Conservation (phyloP, 2,329 filamentous ascomycete species). For the Sclerotinia subarctica region DNA sequence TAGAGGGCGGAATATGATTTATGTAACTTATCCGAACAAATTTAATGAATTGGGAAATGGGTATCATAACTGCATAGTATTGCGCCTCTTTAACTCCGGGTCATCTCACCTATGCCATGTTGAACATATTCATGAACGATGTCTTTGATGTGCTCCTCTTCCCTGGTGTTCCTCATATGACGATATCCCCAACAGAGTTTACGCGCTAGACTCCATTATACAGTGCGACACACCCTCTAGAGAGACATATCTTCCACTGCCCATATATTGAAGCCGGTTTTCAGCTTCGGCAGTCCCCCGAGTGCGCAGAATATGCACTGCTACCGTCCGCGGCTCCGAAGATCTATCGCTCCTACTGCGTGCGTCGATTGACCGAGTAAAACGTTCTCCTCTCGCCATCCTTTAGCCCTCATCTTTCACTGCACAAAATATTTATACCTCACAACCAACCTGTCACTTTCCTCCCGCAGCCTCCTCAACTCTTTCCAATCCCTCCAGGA, state of each 20-base stretch:
- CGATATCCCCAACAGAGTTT: neutral
- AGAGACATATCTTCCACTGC: neutral
- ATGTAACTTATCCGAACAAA: constrained; percentile 3
- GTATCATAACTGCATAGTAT: constrained; percentile 30
- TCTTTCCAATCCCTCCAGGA: constrained; percentile 62
- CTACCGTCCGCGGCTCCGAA: too few species aligned
- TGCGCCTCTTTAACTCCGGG: neutral
- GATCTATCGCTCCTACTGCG: neutral
- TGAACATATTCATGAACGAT: neutral
- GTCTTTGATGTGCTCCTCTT: neutral
- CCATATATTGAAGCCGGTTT: neutral
- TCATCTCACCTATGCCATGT: neutral
- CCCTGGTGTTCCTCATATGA: neutral
- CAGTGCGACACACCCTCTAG: neutral
- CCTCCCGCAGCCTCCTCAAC: constrained; percentile 45
- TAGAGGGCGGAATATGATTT: neutral
- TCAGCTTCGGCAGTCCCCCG: neutral
- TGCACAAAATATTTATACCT: neutral
- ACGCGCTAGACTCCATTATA: neutral
- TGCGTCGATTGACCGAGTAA: neutral
- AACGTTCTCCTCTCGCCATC: too few species aligned
- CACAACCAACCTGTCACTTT: neutral
- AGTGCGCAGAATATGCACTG: neutral
- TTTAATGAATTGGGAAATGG: constrained; percentile 22
- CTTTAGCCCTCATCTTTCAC: too few species aligned